Percentiles rank a stretch among this genome's conserved stretches.
These are phyloP conservation scores for Suhomyces coccinellae DNA, from an alignment of 1,139 yeast genomes.

Conservation along the genomic window DNA sequence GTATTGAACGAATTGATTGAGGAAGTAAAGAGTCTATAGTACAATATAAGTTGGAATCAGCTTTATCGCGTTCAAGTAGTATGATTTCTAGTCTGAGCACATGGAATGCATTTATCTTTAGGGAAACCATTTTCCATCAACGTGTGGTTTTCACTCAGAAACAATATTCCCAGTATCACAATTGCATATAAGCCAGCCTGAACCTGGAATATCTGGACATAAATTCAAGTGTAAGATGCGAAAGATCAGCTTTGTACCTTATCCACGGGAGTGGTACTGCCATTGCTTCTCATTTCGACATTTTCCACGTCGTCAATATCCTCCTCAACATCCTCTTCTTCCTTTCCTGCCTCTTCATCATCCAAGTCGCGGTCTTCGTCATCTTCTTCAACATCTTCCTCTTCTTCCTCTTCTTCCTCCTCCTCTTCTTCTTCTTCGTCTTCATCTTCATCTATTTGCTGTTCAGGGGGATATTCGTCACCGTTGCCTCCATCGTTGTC, in stretches of 20 bases:
- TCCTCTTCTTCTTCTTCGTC: constrained; percentile 54
- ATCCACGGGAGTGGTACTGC: constrained; percentile 22
- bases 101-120: too few relatives aligned
- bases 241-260: constrained; percentile 12
- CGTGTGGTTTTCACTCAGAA: too few relatives aligned
- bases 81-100: not conserved
- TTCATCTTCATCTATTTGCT: constrained; percentile 51
- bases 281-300: constrained; percentile 14
- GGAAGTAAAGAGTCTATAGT: constrained; percentile 10
- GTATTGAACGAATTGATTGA: constrained; percentile 31
- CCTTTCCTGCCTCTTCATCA: constrained; percentile 25
- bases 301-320: not conserved
- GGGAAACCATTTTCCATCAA: too few relatives aligned
- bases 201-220: too few relatives aligned
- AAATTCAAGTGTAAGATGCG: too few relatives aligned
- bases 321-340: constrained; percentile 10
- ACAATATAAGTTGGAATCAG: constrained; percentile 4
- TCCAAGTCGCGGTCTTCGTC: constrained; percentile 49
- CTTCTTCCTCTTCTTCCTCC: constrained; percentile 59
- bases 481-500: constrained; percentile 64
- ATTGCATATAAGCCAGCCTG: too few relatives aligned
- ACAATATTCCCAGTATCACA: too few relatives aligned
- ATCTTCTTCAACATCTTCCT: constrained; percentile 53
- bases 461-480: constrained; percentile 71
- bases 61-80: not conserved